These are phyloP conservation scores for Eimeria maxima DNA, from an alignment of 169 alveolate species.

Conservation along the genomic window DNA sequence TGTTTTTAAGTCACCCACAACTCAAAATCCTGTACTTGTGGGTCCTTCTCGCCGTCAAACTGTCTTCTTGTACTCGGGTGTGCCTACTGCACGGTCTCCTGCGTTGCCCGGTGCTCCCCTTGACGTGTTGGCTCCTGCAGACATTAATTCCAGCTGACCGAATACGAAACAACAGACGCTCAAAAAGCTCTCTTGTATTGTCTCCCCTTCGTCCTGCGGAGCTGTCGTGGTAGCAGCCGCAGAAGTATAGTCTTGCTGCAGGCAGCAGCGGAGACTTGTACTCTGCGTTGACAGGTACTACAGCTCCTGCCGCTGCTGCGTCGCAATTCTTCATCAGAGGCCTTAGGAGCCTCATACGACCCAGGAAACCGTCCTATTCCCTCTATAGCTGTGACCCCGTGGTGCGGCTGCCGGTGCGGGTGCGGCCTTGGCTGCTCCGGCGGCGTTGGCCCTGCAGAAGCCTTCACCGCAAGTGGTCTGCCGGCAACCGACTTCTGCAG, in stretches of 20 bases:
- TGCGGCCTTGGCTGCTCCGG: slow-evolving; percentile 38
- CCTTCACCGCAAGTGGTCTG: not conserved
- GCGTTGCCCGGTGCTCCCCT: not conserved
- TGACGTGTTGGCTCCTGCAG: not conserved
- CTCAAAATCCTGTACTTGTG: not conserved
- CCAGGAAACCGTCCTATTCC: not conserved
- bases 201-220: not conserved
- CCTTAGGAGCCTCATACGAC: not conserved
- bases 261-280: not conserved
- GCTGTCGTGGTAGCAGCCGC: slow-evolving; percentile 26
- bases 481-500: not conserved
- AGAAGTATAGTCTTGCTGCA: not conserved
- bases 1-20: not conserved
- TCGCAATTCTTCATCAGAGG: not conserved
- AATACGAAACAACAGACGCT: not conserved
- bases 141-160: not conserved
- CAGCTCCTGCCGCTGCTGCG: not conserved
- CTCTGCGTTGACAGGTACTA: not conserved
- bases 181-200: not conserved
- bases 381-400: not conserved
- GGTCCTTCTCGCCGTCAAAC: not conserved
- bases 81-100: not conserved
- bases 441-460: not conserved
- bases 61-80: not conserved
- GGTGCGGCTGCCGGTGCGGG: not conserved